phyloP scores from a whole-genome alignment of 1,284 basidiomycete species.

The Hortiboletus rubellus region DNA sequence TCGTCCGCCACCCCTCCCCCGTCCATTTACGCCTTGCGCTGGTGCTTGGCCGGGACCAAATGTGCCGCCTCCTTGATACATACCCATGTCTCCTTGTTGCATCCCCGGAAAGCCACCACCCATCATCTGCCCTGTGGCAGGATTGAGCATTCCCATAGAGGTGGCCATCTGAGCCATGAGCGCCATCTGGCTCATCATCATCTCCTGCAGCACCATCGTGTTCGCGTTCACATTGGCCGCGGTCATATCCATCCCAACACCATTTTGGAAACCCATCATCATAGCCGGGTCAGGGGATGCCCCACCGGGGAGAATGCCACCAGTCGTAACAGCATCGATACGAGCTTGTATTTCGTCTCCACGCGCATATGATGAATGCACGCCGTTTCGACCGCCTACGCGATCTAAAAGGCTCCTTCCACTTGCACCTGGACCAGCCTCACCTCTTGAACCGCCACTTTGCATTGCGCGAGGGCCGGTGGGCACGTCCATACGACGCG shows the following conservation, averaged over 20 bases:
- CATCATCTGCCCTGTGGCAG: slow-evolving; percentile 53
- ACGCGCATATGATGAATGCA: slow-evolving; percentile 28
- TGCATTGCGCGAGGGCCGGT: slow-evolving; percentile 81
- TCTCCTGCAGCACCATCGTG: slow-evolving; percentile 74
- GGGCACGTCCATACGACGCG: slow-evolving; percentile 69
- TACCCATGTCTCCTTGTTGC: slow-evolving; percentile 57
- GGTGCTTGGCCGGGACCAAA: slow-evolving; percentile 39
- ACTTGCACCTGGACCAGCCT: slow-evolving; percentile 25
- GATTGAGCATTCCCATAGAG: slow-evolving; percentile 69
- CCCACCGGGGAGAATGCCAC: slow-evolving; percentile 41
- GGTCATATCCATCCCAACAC: slow-evolving; percentile 59
- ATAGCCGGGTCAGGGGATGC: slow-evolving; percentile 51
- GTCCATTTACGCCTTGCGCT: slow-evolving; percentile 32
- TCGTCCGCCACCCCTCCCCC: slow-evolving; percentile 38
- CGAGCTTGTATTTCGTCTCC: slow-evolving; percentile 74
- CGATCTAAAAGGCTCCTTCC: slow-evolving; percentile 71
- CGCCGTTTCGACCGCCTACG: slow-evolving; percentile 54
- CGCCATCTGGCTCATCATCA: slow-evolving; percentile 86
- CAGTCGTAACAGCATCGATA: slow-evolving; percentile 72
- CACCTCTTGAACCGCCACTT: slow-evolving; percentile 42
- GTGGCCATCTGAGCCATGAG: slow-evolving; percentile 81
- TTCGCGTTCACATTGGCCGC: slow-evolving; percentile 48
- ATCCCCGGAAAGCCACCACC: slow-evolving; percentile 51
- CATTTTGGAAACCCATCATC: slow-evolving; percentile 57
- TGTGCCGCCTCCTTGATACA: slow-evolving; percentile 43